Conservation (phyloP, 352 stramenopile genomes). For the Globisporangium ultimum region DNA sequence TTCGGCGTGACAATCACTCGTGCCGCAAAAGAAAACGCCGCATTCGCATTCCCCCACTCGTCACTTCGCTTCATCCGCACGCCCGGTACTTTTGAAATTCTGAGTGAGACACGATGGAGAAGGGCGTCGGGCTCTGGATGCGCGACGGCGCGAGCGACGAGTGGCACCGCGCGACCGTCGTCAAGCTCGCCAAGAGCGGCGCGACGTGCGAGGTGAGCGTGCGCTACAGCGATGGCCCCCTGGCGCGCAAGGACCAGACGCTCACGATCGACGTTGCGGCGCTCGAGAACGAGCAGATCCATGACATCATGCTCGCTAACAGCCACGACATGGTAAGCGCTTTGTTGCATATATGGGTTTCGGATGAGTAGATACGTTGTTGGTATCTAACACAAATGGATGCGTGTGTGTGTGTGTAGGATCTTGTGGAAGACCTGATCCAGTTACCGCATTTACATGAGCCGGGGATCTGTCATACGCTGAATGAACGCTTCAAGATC, state of each 20-base stretch:
- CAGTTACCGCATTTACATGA: conserved; percentile 93
- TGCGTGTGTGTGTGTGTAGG: conserved; percentile 19
- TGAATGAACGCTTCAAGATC: conserved; percentile 90
- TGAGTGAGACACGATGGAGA: conserved; percentile 59
- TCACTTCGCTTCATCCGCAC: too few relatives aligned
- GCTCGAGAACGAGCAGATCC: conserved; percentile 61
- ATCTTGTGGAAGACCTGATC: conserved; percentile 91
- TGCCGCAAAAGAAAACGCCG: neutral
- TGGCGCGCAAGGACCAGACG: conserved; percentile 41
- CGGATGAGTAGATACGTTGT: neutral
- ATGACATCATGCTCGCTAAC: conserved; percentile 70
- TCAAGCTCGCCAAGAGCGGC: conserved; percentile 30
- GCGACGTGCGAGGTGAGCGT: conserved; percentile 40
- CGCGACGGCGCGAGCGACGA: conserved; percentile 61
- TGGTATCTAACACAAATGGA: neutral
- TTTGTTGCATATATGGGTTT: too few relatives aligned
- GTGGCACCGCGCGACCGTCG: conserved; percentile 63
- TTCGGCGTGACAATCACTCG: conserved; percentile 10
- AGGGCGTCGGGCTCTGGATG: conserved; percentile 76
- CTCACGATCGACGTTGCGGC: conserved; percentile 52
- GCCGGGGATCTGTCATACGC: conserved; percentile 91
- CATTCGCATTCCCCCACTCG: neutral
- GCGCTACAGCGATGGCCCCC: conserved; percentile 48
- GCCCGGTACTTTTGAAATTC: too few relatives aligned
- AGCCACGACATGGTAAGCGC: conserved; percentile 70